These are phyloP conservation scores for Claviceps pazoutovae DNA, from an alignment of 2,329 filamentous ascomycete species.

Conservation along the genomic window DNA sequence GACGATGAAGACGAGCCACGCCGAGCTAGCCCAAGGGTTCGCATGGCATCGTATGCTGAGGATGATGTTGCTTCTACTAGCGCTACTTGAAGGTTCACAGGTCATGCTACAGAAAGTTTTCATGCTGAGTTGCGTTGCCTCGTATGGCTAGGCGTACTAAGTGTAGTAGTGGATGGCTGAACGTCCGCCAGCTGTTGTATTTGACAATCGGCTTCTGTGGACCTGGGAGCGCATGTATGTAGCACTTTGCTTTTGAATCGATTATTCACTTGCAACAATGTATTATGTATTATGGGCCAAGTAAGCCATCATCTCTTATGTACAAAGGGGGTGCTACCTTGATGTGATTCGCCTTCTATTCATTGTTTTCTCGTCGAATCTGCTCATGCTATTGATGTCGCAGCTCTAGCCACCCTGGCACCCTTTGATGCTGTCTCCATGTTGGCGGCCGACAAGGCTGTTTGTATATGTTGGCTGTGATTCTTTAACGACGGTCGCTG, in stretches of 20 bases:
- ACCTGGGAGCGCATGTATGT: not conserved
- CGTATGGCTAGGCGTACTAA: not conserved
- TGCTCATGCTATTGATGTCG: too few species aligned
- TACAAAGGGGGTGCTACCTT: too few species aligned
- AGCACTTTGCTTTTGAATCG: not conserved
- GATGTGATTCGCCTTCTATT: too few species aligned
- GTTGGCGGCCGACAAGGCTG: too few species aligned
- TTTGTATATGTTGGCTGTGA: too few species aligned
- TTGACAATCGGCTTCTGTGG: not conserved
- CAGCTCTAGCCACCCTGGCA: too few species aligned
- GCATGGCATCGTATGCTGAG: conserved; percentile 10
- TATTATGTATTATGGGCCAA: too few species aligned
- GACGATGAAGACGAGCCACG: conserved; percentile 34
- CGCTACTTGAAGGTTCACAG: not conserved
- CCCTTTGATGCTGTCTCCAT: too few species aligned
- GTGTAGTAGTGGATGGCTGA: not conserved
- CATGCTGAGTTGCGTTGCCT: not conserved
- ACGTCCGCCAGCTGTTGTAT: not conserved
- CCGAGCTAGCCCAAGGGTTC: conserved; percentile 14
- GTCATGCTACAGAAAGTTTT: not conserved
- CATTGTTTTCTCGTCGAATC: too few species aligned
- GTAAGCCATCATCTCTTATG: too few species aligned
- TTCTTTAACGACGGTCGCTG: too few species aligned
- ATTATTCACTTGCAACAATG: too few species aligned
- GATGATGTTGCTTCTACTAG: not conserved